Percentiles rank a stretch among this genome's conserved stretches.
Evolutionary conservation across 176 grass and related monocot genomes (phyloP).

Genomic region (Avena sativa): DNA sequence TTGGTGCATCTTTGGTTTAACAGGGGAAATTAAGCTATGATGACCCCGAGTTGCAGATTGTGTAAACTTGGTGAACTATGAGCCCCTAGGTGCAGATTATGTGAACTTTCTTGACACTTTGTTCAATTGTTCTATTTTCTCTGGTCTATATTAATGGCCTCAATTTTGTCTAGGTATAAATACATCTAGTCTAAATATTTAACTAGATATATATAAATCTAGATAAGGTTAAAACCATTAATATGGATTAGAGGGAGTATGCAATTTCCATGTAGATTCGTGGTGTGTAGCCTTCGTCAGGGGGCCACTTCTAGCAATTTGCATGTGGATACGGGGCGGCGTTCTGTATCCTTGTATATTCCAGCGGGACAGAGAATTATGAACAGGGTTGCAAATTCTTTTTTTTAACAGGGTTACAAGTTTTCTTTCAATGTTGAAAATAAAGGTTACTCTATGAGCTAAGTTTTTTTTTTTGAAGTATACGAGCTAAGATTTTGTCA

Average conservation of each 20-base stretch:
- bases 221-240: too few species aligned
- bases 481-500: not conserved
- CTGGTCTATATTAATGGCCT: too few species aligned
- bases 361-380: not conserved
- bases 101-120: not conserved
- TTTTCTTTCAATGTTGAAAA: not conserved
- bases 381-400: not conserved
- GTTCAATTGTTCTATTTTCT: too few species aligned
- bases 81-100: not conserved
- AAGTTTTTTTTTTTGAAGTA: too few species aligned
- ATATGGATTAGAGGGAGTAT: too few species aligned
- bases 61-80: not conserved
- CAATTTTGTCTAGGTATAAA: too few species aligned
- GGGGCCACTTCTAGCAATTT: too few species aligned
- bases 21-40: not conserved
- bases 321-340: not conserved
- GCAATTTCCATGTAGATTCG: too few species aligned
- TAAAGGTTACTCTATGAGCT: not conserved
- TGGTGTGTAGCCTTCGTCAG: too few species aligned
- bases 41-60: not conserved
- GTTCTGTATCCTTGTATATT: not conserved
- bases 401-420: too few species aligned
- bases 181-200: too few species aligned
- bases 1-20: conserved; percentile 25
- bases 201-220: too few species aligned